Conservation (phyloP, 2,329 filamentous ascomycete genomes). For the Triangularia setosa region DNA sequence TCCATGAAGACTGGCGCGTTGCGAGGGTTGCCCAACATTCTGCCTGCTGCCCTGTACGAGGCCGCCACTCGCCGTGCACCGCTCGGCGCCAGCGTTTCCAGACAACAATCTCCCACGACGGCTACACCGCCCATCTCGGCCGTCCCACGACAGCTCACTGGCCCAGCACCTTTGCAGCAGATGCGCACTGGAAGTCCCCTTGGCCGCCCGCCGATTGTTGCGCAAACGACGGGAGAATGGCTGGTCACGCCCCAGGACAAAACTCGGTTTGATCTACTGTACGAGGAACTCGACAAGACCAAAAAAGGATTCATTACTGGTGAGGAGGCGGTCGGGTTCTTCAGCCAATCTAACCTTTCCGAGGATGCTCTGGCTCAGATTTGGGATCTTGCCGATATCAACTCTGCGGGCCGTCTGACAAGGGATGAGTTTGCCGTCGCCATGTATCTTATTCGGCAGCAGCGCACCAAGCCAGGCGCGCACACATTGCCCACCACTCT, state of each 20-base stretch:
- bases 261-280: constrained; percentile 80
- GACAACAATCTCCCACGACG: constrained; percentile 49
- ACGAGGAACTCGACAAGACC: constrained; percentile 74
- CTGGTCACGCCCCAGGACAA: constrained; percentile 80
- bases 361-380: constrained; percentile 90
- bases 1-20: constrained; percentile 84
- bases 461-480: constrained; percentile 67
- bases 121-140: constrained; percentile 55
- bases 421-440: constrained; percentile 94
- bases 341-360: constrained; percentile 84
- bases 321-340: constrained; percentile 90
- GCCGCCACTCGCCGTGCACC: constrained; percentile 70
- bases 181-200: constrained; percentile 59
- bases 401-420: constrained; percentile 78
- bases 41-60: constrained; percentile 85
- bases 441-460: constrained; percentile 93
- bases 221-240: constrained; percentile 63
- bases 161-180: constrained; percentile 52
- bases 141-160: constrained; percentile 80
- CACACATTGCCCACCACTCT: constrained; percentile 68
- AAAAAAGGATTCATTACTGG: constrained; percentile 83
- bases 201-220: constrained; percentile 45
- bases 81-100: constrained; percentile 35
- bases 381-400: constrained; percentile 95
- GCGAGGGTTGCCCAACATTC: constrained; percentile 70